Evolutionary conservation across 257 asterid genomes (phyloP), one percentile per base, ranked within the genome.

Genomic region (Eustoma russellianum): DNA sequence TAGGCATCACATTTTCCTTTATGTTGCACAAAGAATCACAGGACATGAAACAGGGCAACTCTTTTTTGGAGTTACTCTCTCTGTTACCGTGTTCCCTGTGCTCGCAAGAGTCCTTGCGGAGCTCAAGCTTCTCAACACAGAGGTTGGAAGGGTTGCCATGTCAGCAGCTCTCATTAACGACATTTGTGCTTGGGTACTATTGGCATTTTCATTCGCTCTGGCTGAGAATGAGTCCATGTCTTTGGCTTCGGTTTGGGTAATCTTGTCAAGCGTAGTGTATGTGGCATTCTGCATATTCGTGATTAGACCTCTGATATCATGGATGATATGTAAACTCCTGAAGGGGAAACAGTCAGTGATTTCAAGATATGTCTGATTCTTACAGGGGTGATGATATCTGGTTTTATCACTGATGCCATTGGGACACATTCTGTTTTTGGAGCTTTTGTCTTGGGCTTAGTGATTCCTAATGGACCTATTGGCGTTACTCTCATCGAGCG

Each of bases 161-260:
- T 84, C 87, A 5, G 90, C 83, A 0, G 90, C 94, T 0, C 85
- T 86, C 0, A 58, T 83, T 17, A 81, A 83, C 64, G 90, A 83
- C 60, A 63, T 81, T 41, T 86, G 63, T 3, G 94, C 94, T 5
- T 84, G 94, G 90, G 70, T 84, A 12, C 57, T 72, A 7, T 79
- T 83, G 2, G 90, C 90, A 18, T 81, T 81, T 0, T 87, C 86
- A 7, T 66, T 84, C 17, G 90, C 90, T 38, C 62, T 84, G 5
- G 79, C 85, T 1, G 74, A 79, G 9, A 67, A 58, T 33, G 79
- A 74, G 6, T 71, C 74, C 13, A 78, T 69, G 46, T 82, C 90
- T 9, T 44, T 76, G 49, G 52, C 70, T 14, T 66, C 90, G 13
- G 5, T 78, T 5, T 83, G 83, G 83, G 81, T 84, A 2, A 69